Base-by-base conservation (phyloP, 2,329 filamentous ascomycete genomes). In the Colletotrichum echinochloae region DNA sequence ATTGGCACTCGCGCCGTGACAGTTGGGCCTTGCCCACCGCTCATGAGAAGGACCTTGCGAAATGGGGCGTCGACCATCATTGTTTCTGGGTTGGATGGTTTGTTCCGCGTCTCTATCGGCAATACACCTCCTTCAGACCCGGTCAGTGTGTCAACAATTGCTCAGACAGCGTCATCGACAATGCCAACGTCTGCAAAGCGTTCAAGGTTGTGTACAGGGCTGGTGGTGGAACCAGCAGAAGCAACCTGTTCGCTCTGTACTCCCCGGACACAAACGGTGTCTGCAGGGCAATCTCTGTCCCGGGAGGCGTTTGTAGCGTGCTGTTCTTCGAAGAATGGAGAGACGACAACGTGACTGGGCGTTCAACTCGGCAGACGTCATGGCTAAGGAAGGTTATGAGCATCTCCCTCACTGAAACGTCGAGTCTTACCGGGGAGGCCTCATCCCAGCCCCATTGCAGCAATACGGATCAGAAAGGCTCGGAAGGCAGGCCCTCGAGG, bases 141-240 rank as follows among this genome's bases (percentile, higher is more conserved):
- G 35, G 33, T 9, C 3, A 39, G 16, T 60, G 41, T 26, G 57
- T 60, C 11, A 33, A 49, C 39, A 35, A 18, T 6, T 60, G 44
- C 20, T 8, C 8, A 4, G 33, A 5, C 9, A 16, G 12, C 2
- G 33, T 48, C 16, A 7, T 28, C 2, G 7, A 16, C 7, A 1
- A 1, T 26, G 16, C 7, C 16, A 12, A 7, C 28, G 28, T 55
- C 49, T 39, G 8, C 14, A 64, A 64, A 16, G 61, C 49, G 5
- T 64, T 64, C 61, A 64, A 64, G 16, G 61, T 16, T n/a, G n/a
- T 57, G 2, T 64, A 64, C 37, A 52, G n/a, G 49, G 2, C 35
- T 18, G 60, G n/a, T 18, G 60, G n/a, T 5, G 7, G 16, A 8
- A 28, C 16, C 6, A 11, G 35, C 49, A n/a, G 33, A 2, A 51